phyloP scores from a whole-genome alignment of 75 land plant genomes.

The Pseudotsuga menziesii region DNA sequence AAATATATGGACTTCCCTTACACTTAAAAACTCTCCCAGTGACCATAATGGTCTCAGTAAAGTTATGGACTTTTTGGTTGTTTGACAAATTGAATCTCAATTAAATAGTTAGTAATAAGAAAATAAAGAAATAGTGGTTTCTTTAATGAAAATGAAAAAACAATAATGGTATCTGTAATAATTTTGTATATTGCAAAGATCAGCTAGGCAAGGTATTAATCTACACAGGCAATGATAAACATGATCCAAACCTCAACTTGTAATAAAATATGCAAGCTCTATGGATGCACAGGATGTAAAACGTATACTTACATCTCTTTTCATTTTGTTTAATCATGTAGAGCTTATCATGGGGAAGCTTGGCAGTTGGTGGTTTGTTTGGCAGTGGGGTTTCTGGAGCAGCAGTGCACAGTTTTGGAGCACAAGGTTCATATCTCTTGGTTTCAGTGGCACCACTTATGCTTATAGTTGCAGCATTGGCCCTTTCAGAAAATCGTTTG shows the following conservation, averaged over 20 bases:
- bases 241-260: neutral
- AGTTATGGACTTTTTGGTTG: neutral
- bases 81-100: neutral
- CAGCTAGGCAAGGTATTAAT: neutral
- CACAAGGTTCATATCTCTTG: slow-evolving; percentile 23
- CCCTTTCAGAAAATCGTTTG: slow-evolving; percentile 15
- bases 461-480: slow-evolving; percentile 28
- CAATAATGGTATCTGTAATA: neutral
- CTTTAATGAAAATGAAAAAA: no score
- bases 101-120: no score
- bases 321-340: slow-evolving; percentile 2
- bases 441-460: slow-evolving; percentile 24
- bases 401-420: slow-evolving; percentile 27
- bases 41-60: neutral
- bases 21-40: neutral
- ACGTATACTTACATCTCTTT: neutral
- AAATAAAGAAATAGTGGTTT: no score
- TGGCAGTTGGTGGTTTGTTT: slow-evolving; percentile 27
- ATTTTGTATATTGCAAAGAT: neutral
- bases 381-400: slow-evolving; percentile 29
- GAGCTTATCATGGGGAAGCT: slow-evolving; percentile 36
- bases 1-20: neutral
- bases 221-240: neutral
- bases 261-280: neutral
- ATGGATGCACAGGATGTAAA: neutral